These are phyloP conservation scores for Solanum sejunctum DNA, from an alignment of 257 asterid species.

Conservation along the genomic window DNA sequence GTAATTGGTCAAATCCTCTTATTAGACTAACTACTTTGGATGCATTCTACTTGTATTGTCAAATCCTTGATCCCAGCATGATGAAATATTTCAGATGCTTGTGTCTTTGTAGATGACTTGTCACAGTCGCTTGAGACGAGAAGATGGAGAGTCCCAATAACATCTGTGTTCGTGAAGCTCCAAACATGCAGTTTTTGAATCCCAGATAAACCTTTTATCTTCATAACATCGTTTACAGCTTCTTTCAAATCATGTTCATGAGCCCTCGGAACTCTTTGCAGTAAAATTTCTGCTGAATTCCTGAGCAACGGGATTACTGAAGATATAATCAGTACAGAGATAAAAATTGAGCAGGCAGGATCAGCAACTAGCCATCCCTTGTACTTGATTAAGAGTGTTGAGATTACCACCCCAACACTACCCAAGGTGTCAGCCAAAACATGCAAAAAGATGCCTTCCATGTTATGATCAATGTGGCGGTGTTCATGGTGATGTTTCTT, in stretches of 20 bases:
- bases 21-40: constrained; percentile 14
- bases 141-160: constrained; percentile 81
- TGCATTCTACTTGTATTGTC: constrained; percentile 59
- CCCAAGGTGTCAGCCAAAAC: constrained; percentile 96
- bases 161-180: constrained; percentile 78
- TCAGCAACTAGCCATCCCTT: constrained; percentile 96
- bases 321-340: constrained; percentile 60
- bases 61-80: constrained; percentile 80
- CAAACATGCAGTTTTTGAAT: constrained; percentile 70
- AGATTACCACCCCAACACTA: constrained; percentile 84
- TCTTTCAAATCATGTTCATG: constrained; percentile 50
- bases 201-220: constrained; percentile 54
- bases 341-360: constrained; percentile 92
- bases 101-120: constrained; percentile 32
- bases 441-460: constrained; percentile 97
- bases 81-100: constrained; percentile 31
- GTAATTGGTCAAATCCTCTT: background rate
- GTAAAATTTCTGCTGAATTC: constrained; percentile 78
- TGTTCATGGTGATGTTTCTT: constrained; percentile 37
- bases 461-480: constrained; percentile 92
- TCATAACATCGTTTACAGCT: constrained; percentile 43
- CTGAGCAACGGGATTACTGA: constrained; percentile 90
- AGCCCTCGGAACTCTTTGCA: constrained; percentile 84
- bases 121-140: constrained; percentile 51
- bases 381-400: constrained; percentile 83